phyloP scores from a whole-genome alignment of 306 rosid genomes.

The Heteromeles arbutifolia region DNA sequence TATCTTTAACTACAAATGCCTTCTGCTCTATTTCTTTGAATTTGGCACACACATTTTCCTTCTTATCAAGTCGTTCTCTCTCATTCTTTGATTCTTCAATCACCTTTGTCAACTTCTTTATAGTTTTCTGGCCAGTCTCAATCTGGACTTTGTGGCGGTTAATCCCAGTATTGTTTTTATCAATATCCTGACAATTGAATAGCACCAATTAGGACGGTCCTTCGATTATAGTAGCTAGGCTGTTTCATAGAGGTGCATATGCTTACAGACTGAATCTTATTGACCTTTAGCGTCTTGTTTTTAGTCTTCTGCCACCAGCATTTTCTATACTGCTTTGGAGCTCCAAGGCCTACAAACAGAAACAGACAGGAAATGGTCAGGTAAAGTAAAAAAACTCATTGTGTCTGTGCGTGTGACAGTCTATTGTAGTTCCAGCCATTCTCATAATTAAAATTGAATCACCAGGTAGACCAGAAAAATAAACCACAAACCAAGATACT shows the following conservation, averaged over 20 bases:
- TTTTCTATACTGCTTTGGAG: conserved; percentile 82
- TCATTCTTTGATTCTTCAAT: conserved; percentile 79
- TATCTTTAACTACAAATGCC: conserved; percentile 76
- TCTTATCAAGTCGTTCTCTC: conserved; percentile 56
- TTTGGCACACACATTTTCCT: conserved; percentile 39
- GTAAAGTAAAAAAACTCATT: conserved; percentile 9
- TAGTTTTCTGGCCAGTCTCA: conserved; percentile 76
- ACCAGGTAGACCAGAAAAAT: neutral
- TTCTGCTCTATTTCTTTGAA: conserved; percentile 82
- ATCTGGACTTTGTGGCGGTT: conserved; percentile 88
- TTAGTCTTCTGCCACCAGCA: conserved; percentile 83
- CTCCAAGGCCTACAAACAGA: conserved; percentile 50
- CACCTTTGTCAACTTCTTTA: conserved; percentile 71
- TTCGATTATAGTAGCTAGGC: conserved; percentile 4
- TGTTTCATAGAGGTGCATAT: conserved; percentile 9
- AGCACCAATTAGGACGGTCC: conserved; percentile 27
- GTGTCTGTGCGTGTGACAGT: neutral
- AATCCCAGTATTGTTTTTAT: conserved; percentile 68
- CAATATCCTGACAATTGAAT: conserved; percentile 61
- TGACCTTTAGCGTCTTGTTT: conserved; percentile 69
- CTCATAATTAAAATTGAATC: neutral
- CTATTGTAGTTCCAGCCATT: neutral
- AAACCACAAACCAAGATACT: neutral
- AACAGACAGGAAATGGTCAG: neutral
- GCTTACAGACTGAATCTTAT: conserved; percentile 84